Base-by-base conservation (phyloP, 2,329 filamentous ascomycete species). In the Colletotrichum liriopes region DNA sequence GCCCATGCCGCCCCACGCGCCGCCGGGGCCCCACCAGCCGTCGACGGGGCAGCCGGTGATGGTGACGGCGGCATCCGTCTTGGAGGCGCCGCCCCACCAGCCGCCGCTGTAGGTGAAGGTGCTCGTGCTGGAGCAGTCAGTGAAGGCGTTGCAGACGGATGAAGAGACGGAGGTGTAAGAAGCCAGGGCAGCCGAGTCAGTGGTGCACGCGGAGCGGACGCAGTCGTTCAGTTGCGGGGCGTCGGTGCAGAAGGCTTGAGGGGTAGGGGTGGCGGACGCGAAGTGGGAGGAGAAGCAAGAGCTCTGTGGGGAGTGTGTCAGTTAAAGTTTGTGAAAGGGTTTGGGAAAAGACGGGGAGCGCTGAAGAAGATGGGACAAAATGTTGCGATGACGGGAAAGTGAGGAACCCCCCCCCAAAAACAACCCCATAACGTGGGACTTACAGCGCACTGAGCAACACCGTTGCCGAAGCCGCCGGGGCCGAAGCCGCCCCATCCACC, bases 241-340 rank as follows among this genome's bases (percentile, higher is more conserved):
- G 32, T 63, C 58, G 55, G 71, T 63, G 73, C 77, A 78, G 55
- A 76, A 75, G 23, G 76, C 75, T 18, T 74, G 51, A 43, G 77
- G 77, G 4, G 75, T 74, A 11, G 74, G 74, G 20, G 75, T 71
- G 12, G 75, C 75, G 5, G 75, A 75, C n/a, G 65, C 65, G 73
- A 74, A 78, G 75, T 76, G 75, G 29, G 76, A 77, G 7, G 77
- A 77, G 60, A 77, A 75, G 65, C 77, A 76, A 54, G 75, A 75
- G 55, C 62, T 70, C 74, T 76, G 41, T 35, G 4, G 32, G 12
- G 43, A 12, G 14, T 52, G 66, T 66, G 65, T 58, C 18, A 49
- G 49, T 29, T 5, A 12, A 41, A 1, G n/a, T 8, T 5, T 14
- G 6, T 7, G 0, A 3, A 2, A 43, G 4, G 16, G 1, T 41